These are phyloP conservation scores for Hypoxylon rickii DNA, from an alignment of 495 filamentous ascomycete species.

Conservation along the genomic window DNA sequence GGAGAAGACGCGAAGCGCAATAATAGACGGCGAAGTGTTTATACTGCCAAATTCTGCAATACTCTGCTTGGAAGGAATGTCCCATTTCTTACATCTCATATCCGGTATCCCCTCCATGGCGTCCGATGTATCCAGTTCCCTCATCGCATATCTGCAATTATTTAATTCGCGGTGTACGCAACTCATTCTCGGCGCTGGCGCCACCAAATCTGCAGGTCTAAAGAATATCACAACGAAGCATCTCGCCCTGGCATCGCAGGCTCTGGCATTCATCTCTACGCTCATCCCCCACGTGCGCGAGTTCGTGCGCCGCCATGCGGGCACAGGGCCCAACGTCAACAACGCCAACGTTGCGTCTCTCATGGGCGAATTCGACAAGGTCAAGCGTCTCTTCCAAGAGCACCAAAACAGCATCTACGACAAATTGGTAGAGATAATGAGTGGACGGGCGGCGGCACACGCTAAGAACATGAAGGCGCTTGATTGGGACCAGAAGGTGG, in stretches of 20 bases:
- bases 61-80: constrained; percentile 77
- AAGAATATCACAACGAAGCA: constrained; percentile 98
- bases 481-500: constrained; percentile 66
- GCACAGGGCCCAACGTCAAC: constrained; percentile 58
- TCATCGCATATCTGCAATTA: constrained; percentile 70
- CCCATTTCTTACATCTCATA: constrained; percentile 80
- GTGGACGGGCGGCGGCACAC: constrained; percentile 70
- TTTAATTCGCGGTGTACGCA: constrained; percentile 96
- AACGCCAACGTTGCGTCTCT: constrained; percentile 51
- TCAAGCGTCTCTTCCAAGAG: constrained; percentile 85
- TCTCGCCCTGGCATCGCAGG: constrained; percentile 88
- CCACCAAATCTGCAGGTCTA: constrained; percentile 85
- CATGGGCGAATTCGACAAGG: constrained; percentile 92
- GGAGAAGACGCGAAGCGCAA: constrained; percentile 71
- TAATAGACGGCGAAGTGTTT: constrained; percentile 83
- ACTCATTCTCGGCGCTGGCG: constrained; percentile 92
- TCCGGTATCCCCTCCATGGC: constrained; percentile 86
- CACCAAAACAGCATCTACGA: constrained; percentile 93
- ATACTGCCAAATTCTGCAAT: constrained; percentile 83
- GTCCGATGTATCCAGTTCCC: constrained; percentile 72
- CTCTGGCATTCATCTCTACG: constrained; percentile 83
- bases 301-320: constrained; percentile 79
- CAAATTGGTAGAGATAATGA: constrained; percentile 97
- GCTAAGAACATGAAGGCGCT: constrained; percentile 76
- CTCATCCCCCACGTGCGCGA: constrained; percentile 91